A percentile compares a stretch with the other conserved stretches of the same genome.
phyloP scores from a whole-genome alignment of 139 green algal species.

The Chlorella sp. region DNA sequence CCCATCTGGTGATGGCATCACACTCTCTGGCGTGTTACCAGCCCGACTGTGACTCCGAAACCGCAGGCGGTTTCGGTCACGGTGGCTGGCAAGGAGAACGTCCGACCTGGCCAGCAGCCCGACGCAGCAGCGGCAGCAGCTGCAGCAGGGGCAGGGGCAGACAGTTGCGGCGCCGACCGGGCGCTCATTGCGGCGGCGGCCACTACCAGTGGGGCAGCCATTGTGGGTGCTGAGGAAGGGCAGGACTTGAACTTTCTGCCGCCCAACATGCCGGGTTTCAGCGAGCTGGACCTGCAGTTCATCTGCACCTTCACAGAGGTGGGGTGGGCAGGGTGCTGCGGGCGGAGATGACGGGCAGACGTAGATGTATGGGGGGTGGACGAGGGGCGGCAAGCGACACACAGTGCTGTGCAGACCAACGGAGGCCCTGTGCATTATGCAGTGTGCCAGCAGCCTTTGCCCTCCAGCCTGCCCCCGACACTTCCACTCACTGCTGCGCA shows the following conservation, averaged over 20 bases:
- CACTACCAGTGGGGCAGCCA: constrained; percentile 6
- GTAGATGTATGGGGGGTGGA: not conserved
- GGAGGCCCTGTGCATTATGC: no score
- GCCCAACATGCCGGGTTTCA: constrained; percentile 59
- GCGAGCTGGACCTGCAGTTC: constrained; percentile 82
- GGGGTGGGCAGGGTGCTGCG: not conserved
- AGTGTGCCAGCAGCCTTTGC: no score
- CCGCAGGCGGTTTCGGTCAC: constrained; percentile 74
- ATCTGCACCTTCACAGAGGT: constrained; percentile 79
- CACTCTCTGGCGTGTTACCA: no score
- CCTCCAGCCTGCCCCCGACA: not conserved
- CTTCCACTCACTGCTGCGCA: constrained; percentile 21
- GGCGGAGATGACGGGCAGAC: not conserved
- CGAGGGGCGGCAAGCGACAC: no score
- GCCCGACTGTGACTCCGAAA: no score
- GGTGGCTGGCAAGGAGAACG: not conserved
- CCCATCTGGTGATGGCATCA: no score
- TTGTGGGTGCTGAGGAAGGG: not conserved
- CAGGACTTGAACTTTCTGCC: constrained; percentile 21
- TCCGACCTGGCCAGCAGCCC: not conserved
- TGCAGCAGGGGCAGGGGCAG: not conserved
- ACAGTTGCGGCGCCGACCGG: not conserved
- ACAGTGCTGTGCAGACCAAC: no score
- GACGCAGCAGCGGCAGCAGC: not conserved
- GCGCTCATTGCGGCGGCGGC: constrained; percentile 4